These are phyloP conservation scores for Cucurbitaria berberidis DNA, from an alignment of 2,329 filamentous ascomycete species.

Conservation along the genomic window DNA sequence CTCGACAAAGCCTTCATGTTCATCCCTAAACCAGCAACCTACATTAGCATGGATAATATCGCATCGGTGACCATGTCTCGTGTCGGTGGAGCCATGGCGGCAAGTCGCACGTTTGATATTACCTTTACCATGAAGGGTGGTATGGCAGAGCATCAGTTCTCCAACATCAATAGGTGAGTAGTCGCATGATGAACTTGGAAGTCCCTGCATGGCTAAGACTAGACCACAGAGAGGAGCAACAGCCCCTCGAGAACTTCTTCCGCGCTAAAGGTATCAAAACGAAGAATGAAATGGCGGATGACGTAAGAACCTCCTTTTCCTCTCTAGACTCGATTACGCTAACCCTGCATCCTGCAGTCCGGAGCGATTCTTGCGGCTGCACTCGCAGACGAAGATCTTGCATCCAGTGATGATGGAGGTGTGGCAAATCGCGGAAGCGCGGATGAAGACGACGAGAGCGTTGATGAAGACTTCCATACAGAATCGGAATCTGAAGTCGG, in stretches of 20 bases:
- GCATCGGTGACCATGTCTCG: slow-evolving; percentile 92
- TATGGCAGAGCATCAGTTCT: slow-evolving; percentile 91
- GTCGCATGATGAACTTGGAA: not conserved
- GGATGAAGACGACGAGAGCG: slow-evolving; percentile 93
- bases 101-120: slow-evolving; percentile 96
- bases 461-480: slow-evolving; percentile 94
- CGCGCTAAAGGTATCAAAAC: slow-evolving; percentile 92
- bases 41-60: slow-evolving; percentile 94
- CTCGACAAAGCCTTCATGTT: slow-evolving; percentile 99
- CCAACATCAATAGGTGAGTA: slow-evolving; percentile 88
- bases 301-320: slow-evolving; percentile 63
- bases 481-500: slow-evolving; percentile 94
- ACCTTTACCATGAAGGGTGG: slow-evolving; percentile 88
- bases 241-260: slow-evolving; percentile 96
- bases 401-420: slow-evolving; percentile 76
- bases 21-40: slow-evolving; percentile 96
- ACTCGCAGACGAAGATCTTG: slow-evolving; percentile 81
- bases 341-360: slow-evolving; percentile 49
- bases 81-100: slow-evolving; percentile 90
- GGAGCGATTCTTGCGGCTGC: slow-evolving; percentile 75
- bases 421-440: slow-evolving; percentile 84
- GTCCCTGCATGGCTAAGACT: slow-evolving; percentile 32
- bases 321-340: slow-evolving; percentile 13
- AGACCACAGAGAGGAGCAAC: slow-evolving; percentile 76
- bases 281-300: slow-evolving; percentile 98